Evolutionary conservation across 495 filamentous ascomycete genomes (phyloP).

Genomic region (Neurospora hispaniola): DNA sequence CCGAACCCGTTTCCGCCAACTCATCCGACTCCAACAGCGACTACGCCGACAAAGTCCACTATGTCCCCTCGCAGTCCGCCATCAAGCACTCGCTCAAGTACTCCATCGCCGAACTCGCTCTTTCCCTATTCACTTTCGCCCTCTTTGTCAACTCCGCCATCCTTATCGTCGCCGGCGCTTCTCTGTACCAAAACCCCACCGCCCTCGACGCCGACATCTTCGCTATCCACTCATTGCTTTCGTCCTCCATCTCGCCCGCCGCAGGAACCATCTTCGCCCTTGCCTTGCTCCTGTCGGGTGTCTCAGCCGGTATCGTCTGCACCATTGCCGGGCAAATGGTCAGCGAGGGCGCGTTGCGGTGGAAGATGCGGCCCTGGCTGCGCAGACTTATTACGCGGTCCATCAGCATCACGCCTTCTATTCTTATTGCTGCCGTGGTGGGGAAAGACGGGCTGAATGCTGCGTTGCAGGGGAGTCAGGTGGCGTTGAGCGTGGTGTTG

Average conservation of each 20-base stretch:
- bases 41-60: conserved; percentile 43
- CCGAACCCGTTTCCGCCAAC: conserved; percentile 12
- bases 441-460: conserved; percentile 59
- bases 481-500: conserved; percentile 68
- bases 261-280: conserved; percentile 68
- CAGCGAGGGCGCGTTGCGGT: conserved; percentile 65
- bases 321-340: conserved; percentile 82
- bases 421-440: conserved; percentile 71
- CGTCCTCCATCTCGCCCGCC: conserved; percentile 54
- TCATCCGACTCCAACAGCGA: conserved; percentile 17
- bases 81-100: conserved; percentile 73
- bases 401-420: conserved; percentile 70
- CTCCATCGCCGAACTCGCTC: conserved; percentile 60
- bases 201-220: conserved; percentile 65
- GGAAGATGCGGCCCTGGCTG: conserved; percentile 60
- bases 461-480: conserved; percentile 70
- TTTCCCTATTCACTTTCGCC: conserved; percentile 83
- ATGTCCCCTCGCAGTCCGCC: conserved; percentile 66
- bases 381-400: conserved; percentile 59
- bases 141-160: conserved; percentile 92
- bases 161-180: conserved; percentile 77
- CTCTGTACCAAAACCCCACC: conserved; percentile 50
- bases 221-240: conserved; percentile 69
- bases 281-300: conserved; percentile 65
- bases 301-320: conserved; percentile 69